Percentiles rank a stretch among this genome's conserved stretches.
These are phyloP conservation scores for Polymyxa betae DNA, from an alignment of 208 protist species.

Conservation along the genomic window DNA sequence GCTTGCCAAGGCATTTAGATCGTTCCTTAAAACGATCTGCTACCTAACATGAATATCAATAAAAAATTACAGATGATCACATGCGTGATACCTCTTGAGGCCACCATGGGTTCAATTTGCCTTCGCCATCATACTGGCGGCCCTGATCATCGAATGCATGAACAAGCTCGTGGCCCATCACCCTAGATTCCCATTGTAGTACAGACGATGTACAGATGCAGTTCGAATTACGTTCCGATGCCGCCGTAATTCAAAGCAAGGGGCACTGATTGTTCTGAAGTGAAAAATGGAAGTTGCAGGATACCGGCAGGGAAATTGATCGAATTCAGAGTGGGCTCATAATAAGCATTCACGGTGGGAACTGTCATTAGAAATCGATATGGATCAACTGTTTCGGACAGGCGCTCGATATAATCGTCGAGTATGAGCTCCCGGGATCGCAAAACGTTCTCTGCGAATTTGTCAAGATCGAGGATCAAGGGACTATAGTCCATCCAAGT, in stretches of 20 bases:
- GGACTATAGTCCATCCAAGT: constrained; percentile 44
- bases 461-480: not conserved
- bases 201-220: not conserved
- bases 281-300: constrained; percentile 68
- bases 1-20: not conserved
- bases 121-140: constrained; percentile 61
- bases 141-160: constrained; percentile 73
- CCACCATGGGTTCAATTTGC: constrained; percentile 61
- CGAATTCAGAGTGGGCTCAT: constrained; percentile 66
- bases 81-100: not conserved
- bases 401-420: not conserved
- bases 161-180: constrained; percentile 71
- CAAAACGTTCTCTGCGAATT: constrained; percentile 32
- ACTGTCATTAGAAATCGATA: constrained; percentile 63
- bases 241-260: constrained; percentile 8
- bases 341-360: constrained; percentile 70
- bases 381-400: constrained; percentile 54
- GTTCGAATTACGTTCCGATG: not conserved
- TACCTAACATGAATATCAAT: not conserved
- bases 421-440: not conserved
- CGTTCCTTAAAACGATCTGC: not conserved
- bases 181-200: not conserved
- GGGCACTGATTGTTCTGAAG: not conserved
- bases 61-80: not conserved
- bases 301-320: constrained; percentile 69